Conservation (phyloP, 129 eudicot species). For the Mikania micrantha region DNA sequence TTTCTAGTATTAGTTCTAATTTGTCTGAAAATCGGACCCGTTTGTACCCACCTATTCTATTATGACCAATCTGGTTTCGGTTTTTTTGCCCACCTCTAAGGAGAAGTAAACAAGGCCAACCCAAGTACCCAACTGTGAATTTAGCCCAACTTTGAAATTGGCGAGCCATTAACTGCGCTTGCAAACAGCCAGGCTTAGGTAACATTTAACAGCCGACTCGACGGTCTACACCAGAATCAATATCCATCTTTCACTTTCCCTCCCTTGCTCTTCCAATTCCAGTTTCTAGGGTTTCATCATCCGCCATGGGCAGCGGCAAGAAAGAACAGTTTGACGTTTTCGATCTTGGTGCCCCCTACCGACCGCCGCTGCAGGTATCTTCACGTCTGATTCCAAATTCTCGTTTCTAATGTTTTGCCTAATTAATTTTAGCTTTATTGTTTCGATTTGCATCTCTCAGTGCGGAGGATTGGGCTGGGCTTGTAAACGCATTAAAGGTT, state of each 20-base stretch:
- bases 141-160: not conserved
- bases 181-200: too few species aligned
- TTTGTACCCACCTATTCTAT: too few species aligned
- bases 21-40: too few species aligned
- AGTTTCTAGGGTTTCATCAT: constrained; percentile 5
- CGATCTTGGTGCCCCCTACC: constrained; percentile 69
- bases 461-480: constrained; percentile 76
- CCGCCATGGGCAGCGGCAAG: constrained; percentile 39
- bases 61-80: too few species aligned
- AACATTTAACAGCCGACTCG: not conserved
- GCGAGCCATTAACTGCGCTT: not conserved
- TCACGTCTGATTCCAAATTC: not conserved
- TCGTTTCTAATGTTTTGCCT: not conserved
- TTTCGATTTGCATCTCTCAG: constrained; percentile 44
- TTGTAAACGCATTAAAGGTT: constrained; percentile 83
- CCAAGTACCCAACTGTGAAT: too few species aligned
- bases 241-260: constrained; percentile 25
- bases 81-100: too few species aligned
- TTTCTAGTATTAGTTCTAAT: too few species aligned
- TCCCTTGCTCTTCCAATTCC: constrained; percentile 13
- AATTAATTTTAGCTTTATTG: not conserved
- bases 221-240: constrained; percentile 7
- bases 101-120: too few species aligned
- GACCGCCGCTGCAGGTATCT: constrained; percentile 64
- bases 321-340: constrained; percentile 52